These are phyloP conservation scores for Alternaria gansuensis DNA, from an alignment of 2,329 filamentous ascomycete genomes.

Conservation along the genomic window DNA sequence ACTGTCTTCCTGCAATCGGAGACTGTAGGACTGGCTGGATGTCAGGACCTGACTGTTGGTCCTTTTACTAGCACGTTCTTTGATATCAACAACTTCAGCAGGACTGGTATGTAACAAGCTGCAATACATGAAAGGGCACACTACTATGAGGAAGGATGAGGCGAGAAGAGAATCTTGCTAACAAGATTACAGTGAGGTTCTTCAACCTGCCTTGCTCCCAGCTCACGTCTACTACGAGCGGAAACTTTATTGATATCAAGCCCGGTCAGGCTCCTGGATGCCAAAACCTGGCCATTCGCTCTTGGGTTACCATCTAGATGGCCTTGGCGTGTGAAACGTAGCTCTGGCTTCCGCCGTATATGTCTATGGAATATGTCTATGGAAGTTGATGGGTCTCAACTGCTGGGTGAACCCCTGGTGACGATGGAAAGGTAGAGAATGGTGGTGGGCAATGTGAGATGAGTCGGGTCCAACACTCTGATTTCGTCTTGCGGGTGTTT, in stretches of 20 bases:
- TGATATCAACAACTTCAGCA: constrained; percentile 18
- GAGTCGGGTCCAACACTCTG: constrained; percentile 18
- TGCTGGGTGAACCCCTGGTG: too few species aligned
- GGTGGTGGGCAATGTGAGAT: not conserved
- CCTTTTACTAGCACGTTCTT: constrained; percentile 19
- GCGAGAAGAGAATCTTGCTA: not conserved
- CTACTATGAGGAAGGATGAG: too few species aligned
- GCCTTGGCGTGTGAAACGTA: not conserved
- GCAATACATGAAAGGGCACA: not conserved
- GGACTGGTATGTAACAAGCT: constrained; percentile 5
- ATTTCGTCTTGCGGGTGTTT: constrained; percentile 3
- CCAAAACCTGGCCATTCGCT: constrained; percentile 14
- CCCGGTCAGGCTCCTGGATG: constrained; percentile 16
- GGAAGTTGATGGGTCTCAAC: not conserved
- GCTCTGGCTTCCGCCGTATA: too few species aligned
- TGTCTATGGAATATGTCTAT: too few species aligned
- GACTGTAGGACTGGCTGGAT: constrained; percentile 10
- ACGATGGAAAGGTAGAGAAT: too few species aligned
- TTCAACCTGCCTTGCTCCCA: constrained; percentile 17
- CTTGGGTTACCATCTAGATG: constrained; percentile 17
- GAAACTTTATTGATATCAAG: constrained; percentile 18
- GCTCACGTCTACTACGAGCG: constrained; percentile 3
- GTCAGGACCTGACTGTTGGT: constrained; percentile 18
- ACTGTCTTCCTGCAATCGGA: constrained; percentile 19
- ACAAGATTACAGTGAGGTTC: constrained; percentile 12